Evolutionary conservation across 2,329 filamentous ascomycete species (phyloP), one percentile per base, ranked within the genome.

Genomic region (Aotearoamyces nothofagi): DNA sequence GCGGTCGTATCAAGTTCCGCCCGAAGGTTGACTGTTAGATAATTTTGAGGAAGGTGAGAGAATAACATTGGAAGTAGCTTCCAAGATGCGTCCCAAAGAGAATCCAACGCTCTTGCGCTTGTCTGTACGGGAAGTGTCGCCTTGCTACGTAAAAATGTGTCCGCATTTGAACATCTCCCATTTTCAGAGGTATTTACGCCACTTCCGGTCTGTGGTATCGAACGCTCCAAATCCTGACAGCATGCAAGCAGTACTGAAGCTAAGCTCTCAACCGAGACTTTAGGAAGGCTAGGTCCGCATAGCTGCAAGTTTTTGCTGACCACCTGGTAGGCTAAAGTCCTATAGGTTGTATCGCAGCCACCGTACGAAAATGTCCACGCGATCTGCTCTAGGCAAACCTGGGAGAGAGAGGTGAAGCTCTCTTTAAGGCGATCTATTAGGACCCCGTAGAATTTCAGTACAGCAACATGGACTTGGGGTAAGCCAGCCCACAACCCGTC

Each of bases 1-100:
- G 82, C 78, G 3, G 80, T 81, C 38, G 80, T 78, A 45, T 94
- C 83, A 37, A 93, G 62, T 27, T 82, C 69, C 8, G 74, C 68
- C 29, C 87, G 75, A 12, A 82, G 48, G 2, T 78, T 69, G 6
- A 76, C 69, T n/a, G 78, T 67, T 20, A 92, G 54, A 45, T 71
- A 62, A 27, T 70, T 60, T 32, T 78, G 69, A 2, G 77, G 72
- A 3, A 90, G 53, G 33, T 62, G 60, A 11, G 63, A 63, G 12
- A 92, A 59, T 1, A 81, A 51, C 4, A 60, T 43, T 4, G 69
- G 60, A 9, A 94, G 60, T 10, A 94, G 62, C 5, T 46, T 39
- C 9, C 57, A 55, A 1, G 82, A 79, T 7, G 76, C 63, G 8
- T 50, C 43, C 26, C 60, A 51, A 33, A 82, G 63, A 2, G 55